A percentile compares a stretch with the other conserved stretches of the same genome.
phyloP scores from a whole-genome alignment of 2,329 filamentous ascomycete genomes.

The Magnaporthiopsis rhizophila region DNA sequence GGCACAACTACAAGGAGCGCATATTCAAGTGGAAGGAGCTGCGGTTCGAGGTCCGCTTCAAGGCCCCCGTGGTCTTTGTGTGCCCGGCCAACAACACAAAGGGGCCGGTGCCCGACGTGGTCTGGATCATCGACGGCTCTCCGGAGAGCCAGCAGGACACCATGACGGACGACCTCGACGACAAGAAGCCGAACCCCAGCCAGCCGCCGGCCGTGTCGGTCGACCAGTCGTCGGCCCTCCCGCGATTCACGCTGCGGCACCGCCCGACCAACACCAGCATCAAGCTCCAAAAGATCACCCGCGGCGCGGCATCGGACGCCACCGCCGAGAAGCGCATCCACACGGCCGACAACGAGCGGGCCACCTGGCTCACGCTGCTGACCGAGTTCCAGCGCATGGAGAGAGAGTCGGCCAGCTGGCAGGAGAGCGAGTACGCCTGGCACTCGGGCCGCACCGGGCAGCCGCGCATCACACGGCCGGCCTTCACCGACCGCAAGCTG shows the following conservation, averaged over 20 bases:
- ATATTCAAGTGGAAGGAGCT: slow-evolving; percentile 34
- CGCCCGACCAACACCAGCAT: background rate
- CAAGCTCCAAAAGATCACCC: background rate
- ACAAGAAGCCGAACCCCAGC: too few relatives aligned
- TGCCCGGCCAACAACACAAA: slow-evolving; percentile 31
- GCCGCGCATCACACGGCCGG: slow-evolving; percentile 11
- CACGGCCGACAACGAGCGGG: slow-evolving; percentile 48
- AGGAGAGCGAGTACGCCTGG: slow-evolving; percentile 20
- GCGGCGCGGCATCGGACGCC: background rate
- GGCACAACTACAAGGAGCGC: slow-evolving; percentile 32
- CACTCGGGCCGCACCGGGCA: slow-evolving; percentile 14
- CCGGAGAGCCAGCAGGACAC: slow-evolving; percentile 19
- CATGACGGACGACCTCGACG: background rate
- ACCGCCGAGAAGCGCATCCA: slow-evolving; percentile 27
- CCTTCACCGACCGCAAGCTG: slow-evolving; percentile 28
- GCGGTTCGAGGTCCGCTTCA: slow-evolving; percentile 41
- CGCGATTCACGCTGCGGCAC: slow-evolving; percentile 2
- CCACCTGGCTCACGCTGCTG: slow-evolving; percentile 46
- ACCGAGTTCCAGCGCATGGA: slow-evolving; percentile 43
- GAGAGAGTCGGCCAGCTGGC: slow-evolving; percentile 37
- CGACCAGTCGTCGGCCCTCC: background rate
- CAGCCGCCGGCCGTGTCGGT: background rate
- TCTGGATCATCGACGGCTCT: slow-evolving; percentile 32
- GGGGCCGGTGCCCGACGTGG: slow-evolving; percentile 22
- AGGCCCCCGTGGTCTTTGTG: slow-evolving; percentile 43